phyloP scores from a whole-genome alignment of 352 stramenopile species.

The Phytophthora tentaculata region DNA sequence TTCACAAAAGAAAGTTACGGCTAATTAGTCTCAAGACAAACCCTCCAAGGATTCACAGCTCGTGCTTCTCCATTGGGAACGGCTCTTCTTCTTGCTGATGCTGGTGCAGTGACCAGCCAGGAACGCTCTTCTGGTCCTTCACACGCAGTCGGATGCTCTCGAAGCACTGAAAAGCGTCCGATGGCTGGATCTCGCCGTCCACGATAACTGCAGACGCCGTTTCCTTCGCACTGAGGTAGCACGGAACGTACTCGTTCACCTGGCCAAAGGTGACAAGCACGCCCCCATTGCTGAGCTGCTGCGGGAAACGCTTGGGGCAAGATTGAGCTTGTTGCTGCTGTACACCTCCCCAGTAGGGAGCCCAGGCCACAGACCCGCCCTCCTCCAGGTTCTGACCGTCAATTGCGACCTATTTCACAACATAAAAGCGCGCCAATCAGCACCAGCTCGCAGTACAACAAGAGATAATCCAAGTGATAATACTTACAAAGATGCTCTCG shows the following conservation, averaged over 20 bases:
- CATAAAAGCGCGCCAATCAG: neutral
- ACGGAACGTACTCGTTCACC: slow-evolving; percentile 82
- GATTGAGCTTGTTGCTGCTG: slow-evolving; percentile 51
- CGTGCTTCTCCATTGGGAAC: slow-evolving; percentile 35
- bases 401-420: slow-evolving; percentile 62
- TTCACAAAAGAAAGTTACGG: no score
- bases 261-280: slow-evolving; percentile 72
- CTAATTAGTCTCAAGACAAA: slow-evolving; percentile 29
- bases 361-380: slow-evolving; percentile 69
- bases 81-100: slow-evolving; percentile 31
- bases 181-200: slow-evolving; percentile 39
- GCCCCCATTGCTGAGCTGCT: slow-evolving; percentile 69
- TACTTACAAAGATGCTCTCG: slow-evolving; percentile 81
- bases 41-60: slow-evolving; percentile 39
- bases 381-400: slow-evolving; percentile 85
- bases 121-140: slow-evolving; percentile 84
- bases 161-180: slow-evolving; percentile 69
- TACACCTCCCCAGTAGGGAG: slow-evolving; percentile 72
- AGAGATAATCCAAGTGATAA: neutral
- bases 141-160: slow-evolving; percentile 76
- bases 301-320: slow-evolving; percentile 59
- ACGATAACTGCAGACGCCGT: slow-evolving; percentile 39
- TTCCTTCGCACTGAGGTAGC: slow-evolving; percentile 56
- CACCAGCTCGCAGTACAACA: neutral
- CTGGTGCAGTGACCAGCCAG: slow-evolving; percentile 76